phyloP scores from a whole-genome alignment of 345 rosid species.

The Arabidopsis suecica region DNA sequence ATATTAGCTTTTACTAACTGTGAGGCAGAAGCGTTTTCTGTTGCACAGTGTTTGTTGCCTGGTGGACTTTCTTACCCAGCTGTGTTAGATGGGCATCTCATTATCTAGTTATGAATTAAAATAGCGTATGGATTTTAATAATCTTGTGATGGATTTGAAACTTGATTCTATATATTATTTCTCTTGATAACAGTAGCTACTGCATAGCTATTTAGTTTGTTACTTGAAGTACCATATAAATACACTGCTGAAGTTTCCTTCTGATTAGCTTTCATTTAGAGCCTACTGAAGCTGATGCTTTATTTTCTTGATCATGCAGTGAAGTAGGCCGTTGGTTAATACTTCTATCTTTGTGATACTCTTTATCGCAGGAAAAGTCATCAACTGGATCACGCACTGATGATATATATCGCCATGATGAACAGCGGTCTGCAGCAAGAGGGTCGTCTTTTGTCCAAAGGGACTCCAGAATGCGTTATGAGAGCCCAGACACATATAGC shows the following conservation, averaged over 20 bases:
- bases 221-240: conserved; percentile 2
- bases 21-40: not conserved
- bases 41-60: too few species aligned
- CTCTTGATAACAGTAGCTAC: not conserved
- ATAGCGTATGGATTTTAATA: not conserved
- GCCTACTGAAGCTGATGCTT: too few species aligned
- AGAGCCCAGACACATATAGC: conserved; percentile 66
- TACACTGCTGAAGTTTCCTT: not conserved
- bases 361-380: conserved; percentile 82
- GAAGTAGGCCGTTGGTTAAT: conserved; percentile 31
- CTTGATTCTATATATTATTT: not conserved
- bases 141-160: not conserved
- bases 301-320: conserved; percentile 18
- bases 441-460: conserved; percentile 69
- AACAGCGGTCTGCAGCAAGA: conserved; percentile 55
- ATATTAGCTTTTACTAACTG: not conserved
- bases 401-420: conserved; percentile 63
- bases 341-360: conserved; percentile 52
- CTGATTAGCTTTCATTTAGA: not conserved
- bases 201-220: not conserved
- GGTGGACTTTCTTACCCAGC: not conserved
- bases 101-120: not conserved
- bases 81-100: not conserved
- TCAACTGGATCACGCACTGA: conserved; percentile 58
- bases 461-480: conserved; percentile 63